Evolutionary conservation across 2,329 filamentous ascomycete genomes (phyloP), one percentile per base, ranked within the genome.

Genomic region (Didymella arachidicola): DNA sequence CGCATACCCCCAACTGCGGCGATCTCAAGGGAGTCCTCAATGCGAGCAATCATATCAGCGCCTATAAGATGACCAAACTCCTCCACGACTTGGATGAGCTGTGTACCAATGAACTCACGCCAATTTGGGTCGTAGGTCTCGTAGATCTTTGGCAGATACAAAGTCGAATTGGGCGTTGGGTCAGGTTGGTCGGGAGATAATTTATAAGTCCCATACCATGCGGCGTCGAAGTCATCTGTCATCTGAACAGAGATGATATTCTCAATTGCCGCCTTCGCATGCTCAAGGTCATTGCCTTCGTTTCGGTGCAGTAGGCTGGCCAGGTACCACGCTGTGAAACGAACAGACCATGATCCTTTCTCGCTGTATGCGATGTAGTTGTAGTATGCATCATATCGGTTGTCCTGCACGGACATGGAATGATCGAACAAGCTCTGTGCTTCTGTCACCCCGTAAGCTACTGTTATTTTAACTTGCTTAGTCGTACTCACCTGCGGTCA

Each of bases 311-410:
- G 53, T 16, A 80, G 58, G 1, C 78, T 79, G 0, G 77, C 67
- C 3, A 77, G 65, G 46, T 80, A 80, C 79, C 79, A 80, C 0
- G 78, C 76, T 1, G 79, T 81, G 47, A 81, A 81, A 10, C 79
- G 72, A 32, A 75, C 68, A 3, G 74, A 79, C 76, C 79, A 81
- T 19, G 76, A 76, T 0, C 80, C 79, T 3, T 77, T 79, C 45
- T 80, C 77, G 11, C 72, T 70, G 49, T 80, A 81, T 60, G 67
- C 76, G 25, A 82, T 75, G 44, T 77, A 78, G 22, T 79, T 78
- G 62, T 81, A 82, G 2, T 72, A 76, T 7, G 72, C 64, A 59
- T 81, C 80, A 51, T 73, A 81, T 41, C 79, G 68, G 2, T 69
- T 67, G 52, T 81, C 79, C 14, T 61, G 60, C 2, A 65, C 42